phyloP scores from a whole-genome alignment of 2,329 filamentous ascomycete species.

The Aspergillus fumigatiaffinis region DNA sequence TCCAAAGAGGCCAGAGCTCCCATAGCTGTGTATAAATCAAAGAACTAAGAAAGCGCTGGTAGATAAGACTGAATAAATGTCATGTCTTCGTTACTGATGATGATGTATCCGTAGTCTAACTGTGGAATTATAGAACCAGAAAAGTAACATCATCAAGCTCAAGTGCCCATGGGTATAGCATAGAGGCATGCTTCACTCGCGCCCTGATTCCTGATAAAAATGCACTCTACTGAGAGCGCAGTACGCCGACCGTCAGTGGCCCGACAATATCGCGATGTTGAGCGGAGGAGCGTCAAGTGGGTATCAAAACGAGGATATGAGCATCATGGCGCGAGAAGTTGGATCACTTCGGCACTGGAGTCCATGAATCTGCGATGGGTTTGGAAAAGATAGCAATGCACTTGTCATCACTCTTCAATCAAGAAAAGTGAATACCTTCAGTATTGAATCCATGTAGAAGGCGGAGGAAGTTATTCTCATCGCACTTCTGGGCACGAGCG shows the following conservation, averaged over 20 bases:
- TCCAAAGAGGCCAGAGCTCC: too few species aligned
- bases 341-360: background rate
- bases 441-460: conserved; percentile 63
- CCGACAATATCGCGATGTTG: background rate
- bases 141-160: background rate
- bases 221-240: too few species aligned
- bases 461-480: conserved; percentile 81
- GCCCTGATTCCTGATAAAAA: background rate
- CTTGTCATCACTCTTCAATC: background rate
- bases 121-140: background rate
- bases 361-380: background rate
- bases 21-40: background rate
- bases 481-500: conserved; percentile 72
- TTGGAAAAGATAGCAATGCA: background rate
- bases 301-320: background rate
- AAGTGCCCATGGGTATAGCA: background rate
- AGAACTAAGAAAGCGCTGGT: background rate
- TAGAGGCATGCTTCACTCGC: background rate
- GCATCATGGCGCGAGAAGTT: background rate
- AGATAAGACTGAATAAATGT: background rate
- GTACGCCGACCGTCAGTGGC: too few species aligned
- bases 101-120: background rate
- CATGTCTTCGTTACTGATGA: background rate
- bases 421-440: conserved; percentile 16
- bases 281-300: background rate